Evolutionary conservation across 1,284 basidiomycete species (phyloP), one percentile per base, ranked within the genome.

Genomic region (Ceratobasidium sp.): DNA sequence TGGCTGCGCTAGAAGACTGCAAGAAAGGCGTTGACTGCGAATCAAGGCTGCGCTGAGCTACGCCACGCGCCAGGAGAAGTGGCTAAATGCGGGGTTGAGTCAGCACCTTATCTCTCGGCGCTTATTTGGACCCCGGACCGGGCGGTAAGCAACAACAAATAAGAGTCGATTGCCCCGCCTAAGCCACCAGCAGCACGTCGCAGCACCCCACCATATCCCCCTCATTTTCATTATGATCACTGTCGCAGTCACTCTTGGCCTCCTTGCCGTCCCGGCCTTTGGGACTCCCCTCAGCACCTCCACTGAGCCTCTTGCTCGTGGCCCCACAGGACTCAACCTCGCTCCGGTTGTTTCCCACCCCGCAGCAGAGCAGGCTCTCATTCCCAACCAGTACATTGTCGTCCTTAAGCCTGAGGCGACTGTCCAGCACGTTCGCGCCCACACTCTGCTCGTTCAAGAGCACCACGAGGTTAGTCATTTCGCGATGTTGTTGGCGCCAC

Each of bases 301-400:
- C 19, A 67, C 65, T 33, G 65, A 67, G 50, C 51, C 65, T 41
- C 50, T 67, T 31, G 22, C 33, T 11, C 65, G 65, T n/a, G 51
- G 65, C 48, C 17, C 48, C 14, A 31, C 33, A 1, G 65, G 65
- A 15, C 45, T 67, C 27, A 54, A 56, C 51, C 65, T 67, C 27
- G 65, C 65, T 27, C 65, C 65, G 1, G 51, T 67, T n/a, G 48
- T 67, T 54, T 67, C 65, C 50, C 65, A 67, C 51, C 66, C 64
- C 11, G 14, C 66, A 14, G 66, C 66, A 19, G 66, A 69, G 53
- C 66, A 69, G 24, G 66, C 66, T 7, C n/a, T 69, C 76, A 86
- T 97, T 80, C 91, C 94, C 84, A 91, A 95, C 86, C 92, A 93
- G 31, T 98, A 98, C 86, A 95, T 98, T 76, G 89, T 98, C 82